A percentile compares a stretch with the other conserved stretches of the same genome.
These are phyloP conservation scores for Talaromyces stipitatus DNA, from an alignment of 495 filamentous ascomycete genomes.

Conservation along the genomic window DNA sequence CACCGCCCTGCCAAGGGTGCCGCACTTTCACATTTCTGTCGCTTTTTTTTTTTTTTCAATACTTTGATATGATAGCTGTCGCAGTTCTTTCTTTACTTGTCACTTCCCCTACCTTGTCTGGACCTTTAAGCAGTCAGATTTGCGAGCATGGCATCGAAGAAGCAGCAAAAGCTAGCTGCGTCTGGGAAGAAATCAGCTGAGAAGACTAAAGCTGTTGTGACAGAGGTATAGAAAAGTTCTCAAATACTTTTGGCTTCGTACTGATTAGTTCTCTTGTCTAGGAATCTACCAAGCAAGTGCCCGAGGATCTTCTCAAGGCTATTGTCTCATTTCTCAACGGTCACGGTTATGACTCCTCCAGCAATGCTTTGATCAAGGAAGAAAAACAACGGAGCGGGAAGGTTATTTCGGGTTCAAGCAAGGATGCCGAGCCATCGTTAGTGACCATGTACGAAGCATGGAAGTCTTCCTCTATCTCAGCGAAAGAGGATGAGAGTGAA, in stretches of 20 bases:
- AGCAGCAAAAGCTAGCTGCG: background rate
- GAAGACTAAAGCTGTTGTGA: background rate
- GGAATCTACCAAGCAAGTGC: conserved; percentile 20
- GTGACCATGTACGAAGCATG: conserved; percentile 44
- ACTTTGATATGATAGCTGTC: background rate
- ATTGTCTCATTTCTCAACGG: conserved; percentile 59
- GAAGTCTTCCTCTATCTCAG: conserved; percentile 10
- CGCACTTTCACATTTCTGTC: conserved; percentile 3
- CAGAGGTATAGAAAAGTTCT: background rate
- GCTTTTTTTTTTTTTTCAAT: background rate
- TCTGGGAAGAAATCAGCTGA: background rate
- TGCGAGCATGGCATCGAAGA: background rate
- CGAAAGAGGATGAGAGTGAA: conserved; percentile 23
- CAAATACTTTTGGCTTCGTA: background rate
- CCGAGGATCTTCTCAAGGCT: conserved; percentile 54
- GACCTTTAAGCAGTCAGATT: background rate
- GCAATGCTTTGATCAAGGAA: conserved; percentile 52
- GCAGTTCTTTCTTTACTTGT: background rate
- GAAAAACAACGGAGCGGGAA: conserved; percentile 32
- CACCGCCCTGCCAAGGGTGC: background rate
- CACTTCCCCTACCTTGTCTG: background rate
- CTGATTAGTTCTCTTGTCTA: background rate
- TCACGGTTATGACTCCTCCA: conserved; percentile 53
- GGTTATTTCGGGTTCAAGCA: conserved; percentile 15
- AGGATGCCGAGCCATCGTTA: conserved; percentile 24